These are phyloP conservation scores for Populus tremula DNA, from an alignment of 345 rosid species.

Conservation along the genomic window DNA sequence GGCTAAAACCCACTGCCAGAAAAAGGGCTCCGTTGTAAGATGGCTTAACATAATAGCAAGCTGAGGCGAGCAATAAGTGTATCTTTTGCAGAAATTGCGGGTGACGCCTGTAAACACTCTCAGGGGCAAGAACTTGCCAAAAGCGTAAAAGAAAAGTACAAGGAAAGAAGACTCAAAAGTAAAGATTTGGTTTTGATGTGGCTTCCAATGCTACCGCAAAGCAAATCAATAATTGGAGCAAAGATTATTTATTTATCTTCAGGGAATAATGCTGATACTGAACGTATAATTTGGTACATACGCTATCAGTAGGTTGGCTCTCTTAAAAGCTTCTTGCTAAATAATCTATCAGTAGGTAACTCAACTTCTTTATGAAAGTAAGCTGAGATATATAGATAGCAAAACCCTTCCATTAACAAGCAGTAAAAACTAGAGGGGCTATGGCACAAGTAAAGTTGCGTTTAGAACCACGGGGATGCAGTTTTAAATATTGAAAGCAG, in stretches of 20 bases:
- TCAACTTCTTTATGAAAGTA: neutral
- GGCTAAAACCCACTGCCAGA: neutral
- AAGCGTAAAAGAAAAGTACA: neutral
- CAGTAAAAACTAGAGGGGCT: too few relatives aligned
- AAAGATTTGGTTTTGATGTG: neutral
- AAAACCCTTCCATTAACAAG: neutral
- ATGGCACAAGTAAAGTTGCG: too few relatives aligned
- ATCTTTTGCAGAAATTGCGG: neutral
- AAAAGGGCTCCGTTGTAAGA: neutral
- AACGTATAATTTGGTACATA: neutral
- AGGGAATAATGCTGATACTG: neutral
- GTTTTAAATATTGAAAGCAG: too few relatives aligned
- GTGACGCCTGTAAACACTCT: constrained; percentile 5
- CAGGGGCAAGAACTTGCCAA: constrained; percentile 2
- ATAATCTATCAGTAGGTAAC: too few relatives aligned
- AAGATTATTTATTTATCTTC: neutral
- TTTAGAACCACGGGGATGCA: too few relatives aligned
- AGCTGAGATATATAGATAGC: neutral
- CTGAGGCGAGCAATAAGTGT: neutral
- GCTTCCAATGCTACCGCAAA: too few relatives aligned
- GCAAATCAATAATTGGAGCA: neutral
- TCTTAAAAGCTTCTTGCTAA: too few relatives aligned
- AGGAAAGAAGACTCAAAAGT: neutral
- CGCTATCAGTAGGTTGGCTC: neutral
- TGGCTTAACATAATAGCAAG: constrained; percentile 5